Evolutionary conservation across 148 eudicot genomes (phyloP).

Genomic region (Fallopia convolvulus): DNA sequence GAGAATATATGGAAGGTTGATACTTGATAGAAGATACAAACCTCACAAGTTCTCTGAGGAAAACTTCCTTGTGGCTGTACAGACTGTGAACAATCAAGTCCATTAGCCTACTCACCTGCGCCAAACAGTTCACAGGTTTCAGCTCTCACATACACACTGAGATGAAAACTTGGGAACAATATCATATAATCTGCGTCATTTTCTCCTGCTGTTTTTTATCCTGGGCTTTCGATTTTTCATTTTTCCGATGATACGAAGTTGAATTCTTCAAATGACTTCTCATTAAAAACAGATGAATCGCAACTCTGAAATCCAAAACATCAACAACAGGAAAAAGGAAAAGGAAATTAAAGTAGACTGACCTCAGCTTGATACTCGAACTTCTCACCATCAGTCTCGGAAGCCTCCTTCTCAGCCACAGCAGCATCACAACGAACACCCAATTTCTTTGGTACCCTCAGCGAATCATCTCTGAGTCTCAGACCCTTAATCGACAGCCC

Average conservation of each 20-base stretch:
- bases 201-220: background rate
- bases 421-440: slow-evolving; percentile 69
- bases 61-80: slow-evolving; percentile 98
- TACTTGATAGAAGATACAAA: slow-evolving; percentile 15
- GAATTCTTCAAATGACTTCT: background rate
- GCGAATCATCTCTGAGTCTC: slow-evolving; percentile 29
- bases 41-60: slow-evolving; percentile 97
- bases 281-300: background rate
- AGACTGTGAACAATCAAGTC: slow-evolving; percentile 94
- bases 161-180: background rate
- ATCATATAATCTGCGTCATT: too few relatives aligned
- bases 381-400: slow-evolving; percentile 59
- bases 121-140: slow-evolving; percentile 8
- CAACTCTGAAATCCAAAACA: background rate
- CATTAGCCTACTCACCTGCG: slow-evolving; percentile 88
- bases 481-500: slow-evolving; percentile 30
- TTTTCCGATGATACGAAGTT: background rate
- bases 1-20: background rate
- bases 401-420: slow-evolving; percentile 69
- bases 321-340: too few relatives aligned
- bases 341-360: slow-evolving; percentile 16
- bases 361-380: slow-evolving; percentile 97
- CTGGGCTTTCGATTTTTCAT: background rate
- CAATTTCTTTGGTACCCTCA: slow-evolving; percentile 31
- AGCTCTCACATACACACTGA: background rate